These are phyloP conservation scores for Boletus subcaerulescens DNA, from an alignment of 768 basidiomycete genomes.

Conservation along the genomic window DNA sequence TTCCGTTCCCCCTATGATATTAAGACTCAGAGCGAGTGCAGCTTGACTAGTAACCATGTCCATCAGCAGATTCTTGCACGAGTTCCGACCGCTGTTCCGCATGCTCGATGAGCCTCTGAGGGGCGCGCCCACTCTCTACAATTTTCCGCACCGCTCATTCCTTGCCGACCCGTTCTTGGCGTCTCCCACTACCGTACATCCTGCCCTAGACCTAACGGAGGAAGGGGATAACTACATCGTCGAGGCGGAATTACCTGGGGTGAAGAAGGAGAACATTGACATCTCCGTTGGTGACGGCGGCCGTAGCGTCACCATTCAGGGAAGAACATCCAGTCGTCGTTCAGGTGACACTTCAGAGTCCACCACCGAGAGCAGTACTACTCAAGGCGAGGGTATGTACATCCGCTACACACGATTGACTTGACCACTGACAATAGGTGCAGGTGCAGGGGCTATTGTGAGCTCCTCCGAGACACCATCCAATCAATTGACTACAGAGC, in stretches of 20 bases:
- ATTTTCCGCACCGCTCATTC: constrained; percentile 34
- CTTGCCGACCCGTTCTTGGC: constrained; percentile 53
- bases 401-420: neutral
- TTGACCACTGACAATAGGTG: neutral
- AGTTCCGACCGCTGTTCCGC: constrained; percentile 73
- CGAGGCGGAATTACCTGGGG: constrained; percentile 76
- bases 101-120: constrained; percentile 72
- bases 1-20: neutral
- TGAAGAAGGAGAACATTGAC: constrained; percentile 73
- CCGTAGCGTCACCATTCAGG: constrained; percentile 69
- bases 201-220: constrained; percentile 68
- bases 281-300: constrained; percentile 70
- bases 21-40: no score
- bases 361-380: constrained; percentile 8
- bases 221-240: constrained; percentile 62
- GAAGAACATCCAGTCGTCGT: constrained; percentile 42
- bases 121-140: constrained; percentile 19
- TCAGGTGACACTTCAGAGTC: constrained; percentile 20
- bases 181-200: constrained; percentile 35
- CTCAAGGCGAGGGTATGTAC: constrained; percentile 30
- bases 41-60: constrained; percentile 45
- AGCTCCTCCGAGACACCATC: constrained; percentile 21
- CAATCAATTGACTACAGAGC: constrained; percentile 57
- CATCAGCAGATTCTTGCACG: constrained; percentile 61
- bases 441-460: constrained; percentile 15